These are phyloP conservation scores for Termitomyces sp. DNA, from an alignment of 768 basidiomycete genomes.

Conservation along the genomic window DNA sequence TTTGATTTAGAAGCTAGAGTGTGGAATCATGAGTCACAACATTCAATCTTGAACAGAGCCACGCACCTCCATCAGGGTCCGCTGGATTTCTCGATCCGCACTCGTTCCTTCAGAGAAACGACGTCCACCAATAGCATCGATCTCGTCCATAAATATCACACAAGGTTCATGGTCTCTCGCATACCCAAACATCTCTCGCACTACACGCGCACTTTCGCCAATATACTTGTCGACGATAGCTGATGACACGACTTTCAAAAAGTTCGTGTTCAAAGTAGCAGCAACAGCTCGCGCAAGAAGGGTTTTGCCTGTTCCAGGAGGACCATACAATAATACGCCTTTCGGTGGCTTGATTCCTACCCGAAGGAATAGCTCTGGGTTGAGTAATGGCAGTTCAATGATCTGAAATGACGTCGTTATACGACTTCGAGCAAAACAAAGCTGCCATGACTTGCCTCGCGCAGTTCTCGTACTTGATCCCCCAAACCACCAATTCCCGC, in stretches of 20 bases:
- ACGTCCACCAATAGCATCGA: slow-evolving; percentile 94
- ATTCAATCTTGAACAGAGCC: not conserved
- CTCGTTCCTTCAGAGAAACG: slow-evolving; percentile 90
- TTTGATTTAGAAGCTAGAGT: slow-evolving; percentile 86
- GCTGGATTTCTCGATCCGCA: slow-evolving; percentile 97
- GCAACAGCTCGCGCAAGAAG: slow-evolving; percentile 92
- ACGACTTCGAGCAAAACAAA: not conserved
- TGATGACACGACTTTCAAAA: slow-evolving; percentile 97
- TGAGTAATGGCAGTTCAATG: slow-evolving; percentile 92
- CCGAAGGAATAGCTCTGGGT: slow-evolving; percentile 90
- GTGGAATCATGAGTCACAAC: not conserved
- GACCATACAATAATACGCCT: slow-evolving; percentile 93
- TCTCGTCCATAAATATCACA: slow-evolving; percentile 98
- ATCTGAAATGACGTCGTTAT: slow-evolving; percentile 43
- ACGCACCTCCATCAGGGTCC: slow-evolving; percentile 89
- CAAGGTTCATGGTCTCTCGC: slow-evolving; percentile 97
- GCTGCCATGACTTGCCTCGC: slow-evolving; percentile 58
- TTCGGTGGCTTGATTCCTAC: slow-evolving; percentile 97
- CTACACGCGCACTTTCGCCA: slow-evolving; percentile 92
- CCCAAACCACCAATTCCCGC: slow-evolving; percentile 95
- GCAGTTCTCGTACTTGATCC: slow-evolving; percentile 94
- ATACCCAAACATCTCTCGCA: slow-evolving; percentile 99
- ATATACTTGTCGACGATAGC: slow-evolving; percentile 99
- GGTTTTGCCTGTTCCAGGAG: slow-evolving; percentile 96
- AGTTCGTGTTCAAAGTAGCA: slow-evolving; percentile 93